Base-by-base conservation (phyloP, 768 basidiomycete genomes). In the Agaricus subrufescens region DNA sequence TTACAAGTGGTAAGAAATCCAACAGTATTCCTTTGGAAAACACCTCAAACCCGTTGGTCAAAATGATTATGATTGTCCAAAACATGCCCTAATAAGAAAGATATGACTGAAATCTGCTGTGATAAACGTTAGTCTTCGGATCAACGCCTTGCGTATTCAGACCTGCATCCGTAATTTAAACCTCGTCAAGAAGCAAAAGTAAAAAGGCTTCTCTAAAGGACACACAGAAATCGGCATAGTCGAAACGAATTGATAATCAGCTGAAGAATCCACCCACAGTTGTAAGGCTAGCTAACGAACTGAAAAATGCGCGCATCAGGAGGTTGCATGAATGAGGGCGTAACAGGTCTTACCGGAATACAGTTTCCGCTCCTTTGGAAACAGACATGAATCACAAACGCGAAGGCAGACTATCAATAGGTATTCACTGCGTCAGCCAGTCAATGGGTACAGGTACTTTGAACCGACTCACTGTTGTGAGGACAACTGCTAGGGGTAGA, bases 231-330 rank as follows among this genome's bases (percentile, higher is more conserved):
- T 72, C 81, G 52, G 89, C 63, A 71, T 87, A 93, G 14, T 89
- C 89, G 29, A 88, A 55, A 66, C 86, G 86, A 67, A 89, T 83
- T 37, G 79, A 66, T 58, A 76, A 75, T 87, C 88, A 90, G 46
- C 79, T 73, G 61, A 85, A 75, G 72, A 89, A 87, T 6, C 86
- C 86, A 43, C 80, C 83, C 34, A 85, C 81, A 10, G 87, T 82
- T 3, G 80, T 75, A 55, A 95, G 71, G 68, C 75, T 83, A 50
- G 84, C 83, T 62, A 92, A 83, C 87, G 86, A 91, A 62, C 78
- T 82, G 15, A 1, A 37, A 37, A 7, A 14, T 45, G 52, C 4
- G 9, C 8, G 39, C n/a, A 27, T 39, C 8, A 19, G 19, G 19
- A 19, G 19, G 19, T 19, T 19, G 19, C 19, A 19, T 19, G 19